These are phyloP conservation scores for Hanseniaspora vineae DNA, from an alignment of 805 yeast species.

Conservation along the genomic window DNA sequence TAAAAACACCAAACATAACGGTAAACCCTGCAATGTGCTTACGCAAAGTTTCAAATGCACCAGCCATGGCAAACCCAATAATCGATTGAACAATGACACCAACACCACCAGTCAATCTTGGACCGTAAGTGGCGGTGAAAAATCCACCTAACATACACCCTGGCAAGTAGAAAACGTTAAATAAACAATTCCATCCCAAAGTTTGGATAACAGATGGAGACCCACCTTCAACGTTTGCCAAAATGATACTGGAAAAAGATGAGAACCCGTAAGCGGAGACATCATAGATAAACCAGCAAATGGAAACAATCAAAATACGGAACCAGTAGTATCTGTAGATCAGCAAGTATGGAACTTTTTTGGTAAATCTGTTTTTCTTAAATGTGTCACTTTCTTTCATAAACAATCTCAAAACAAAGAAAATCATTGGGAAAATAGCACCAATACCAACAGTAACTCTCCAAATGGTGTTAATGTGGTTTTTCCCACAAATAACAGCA, in stretches of 20 bases:
- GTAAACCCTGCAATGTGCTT: slow-evolving; percentile 64
- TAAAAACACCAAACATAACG: slow-evolving; percentile 80
- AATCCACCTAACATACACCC: slow-evolving; percentile 81
- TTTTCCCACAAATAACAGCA: slow-evolving; percentile 65
- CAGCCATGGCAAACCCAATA: slow-evolving; percentile 79
- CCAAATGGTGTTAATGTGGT: slow-evolving; percentile 78
- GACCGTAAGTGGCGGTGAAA: slow-evolving; percentile 78
- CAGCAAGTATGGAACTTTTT: slow-evolving; percentile 50
- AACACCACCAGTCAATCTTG: slow-evolving; percentile 57
- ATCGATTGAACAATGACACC: slow-evolving; percentile 68
- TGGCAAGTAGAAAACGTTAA: slow-evolving; percentile 83
- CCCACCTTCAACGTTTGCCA: slow-evolving; percentile 42
- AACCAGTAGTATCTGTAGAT: slow-evolving; percentile 76
- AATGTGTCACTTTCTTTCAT: slow-evolving; percentile 66
- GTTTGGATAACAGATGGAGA: slow-evolving; percentile 48
- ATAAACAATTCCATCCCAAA: slow-evolving; percentile 88
- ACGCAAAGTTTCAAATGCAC: slow-evolving; percentile 40
- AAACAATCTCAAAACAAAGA: slow-evolving; percentile 66
- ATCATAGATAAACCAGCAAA: slow-evolving; percentile 88
- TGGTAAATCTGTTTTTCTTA: slow-evolving; percentile 57
- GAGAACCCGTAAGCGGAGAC: slow-evolving; percentile 82
- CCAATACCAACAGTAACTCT: slow-evolving; percentile 84
- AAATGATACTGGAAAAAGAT: slow-evolving; percentile 67
- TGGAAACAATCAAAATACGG: slow-evolving; percentile 53
- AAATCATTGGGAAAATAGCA: slow-evolving; percentile 71